phyloP scores from a whole-genome alignment of 2,329 filamentous ascomycete species.

The Trichoderma sp. region DNA sequence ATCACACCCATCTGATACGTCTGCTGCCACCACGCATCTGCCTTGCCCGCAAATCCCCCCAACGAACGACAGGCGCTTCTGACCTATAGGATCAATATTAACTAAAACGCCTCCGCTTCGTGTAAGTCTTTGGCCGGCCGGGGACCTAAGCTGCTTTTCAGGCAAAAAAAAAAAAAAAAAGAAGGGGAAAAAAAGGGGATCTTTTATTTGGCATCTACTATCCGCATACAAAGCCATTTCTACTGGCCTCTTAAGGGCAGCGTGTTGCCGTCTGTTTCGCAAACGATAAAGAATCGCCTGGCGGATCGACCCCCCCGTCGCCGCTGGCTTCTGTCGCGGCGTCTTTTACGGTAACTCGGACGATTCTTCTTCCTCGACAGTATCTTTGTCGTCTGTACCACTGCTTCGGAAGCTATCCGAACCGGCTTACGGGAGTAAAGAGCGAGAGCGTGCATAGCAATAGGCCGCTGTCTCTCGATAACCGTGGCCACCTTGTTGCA shows the following conservation, averaged over 20 bases:
- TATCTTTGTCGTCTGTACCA: not conserved
- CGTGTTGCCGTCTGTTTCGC: not conserved
- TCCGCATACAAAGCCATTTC: not conserved
- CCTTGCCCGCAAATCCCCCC: constrained; percentile 6
- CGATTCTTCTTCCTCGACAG: not conserved
- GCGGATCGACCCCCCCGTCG: not conserved
- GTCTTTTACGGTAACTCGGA: not conserved
- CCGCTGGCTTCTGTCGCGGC: not conserved
- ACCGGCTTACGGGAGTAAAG: not conserved
- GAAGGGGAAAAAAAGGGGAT: not conserved
- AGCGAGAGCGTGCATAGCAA: constrained; percentile 6
- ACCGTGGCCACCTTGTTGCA: not conserved
- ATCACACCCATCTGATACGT: constrained; percentile 10
- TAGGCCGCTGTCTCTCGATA: not conserved
- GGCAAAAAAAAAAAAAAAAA: not conserved
- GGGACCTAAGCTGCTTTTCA: not conserved
- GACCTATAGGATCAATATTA: constrained; percentile 6
- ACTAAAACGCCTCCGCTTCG: constrained; percentile 14
- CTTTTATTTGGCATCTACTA: not conserved
- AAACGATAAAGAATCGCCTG: not conserved
- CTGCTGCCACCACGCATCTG: constrained; percentile 4
- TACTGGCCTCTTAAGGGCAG: not conserved
- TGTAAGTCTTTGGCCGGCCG: not conserved
- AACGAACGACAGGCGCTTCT: constrained; percentile 11
- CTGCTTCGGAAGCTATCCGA: not conserved